Evolutionary conservation across 768 basidiomycete species (phyloP), one percentile per base, ranked within the genome.

Genomic region (Podaxis sp.): DNA sequence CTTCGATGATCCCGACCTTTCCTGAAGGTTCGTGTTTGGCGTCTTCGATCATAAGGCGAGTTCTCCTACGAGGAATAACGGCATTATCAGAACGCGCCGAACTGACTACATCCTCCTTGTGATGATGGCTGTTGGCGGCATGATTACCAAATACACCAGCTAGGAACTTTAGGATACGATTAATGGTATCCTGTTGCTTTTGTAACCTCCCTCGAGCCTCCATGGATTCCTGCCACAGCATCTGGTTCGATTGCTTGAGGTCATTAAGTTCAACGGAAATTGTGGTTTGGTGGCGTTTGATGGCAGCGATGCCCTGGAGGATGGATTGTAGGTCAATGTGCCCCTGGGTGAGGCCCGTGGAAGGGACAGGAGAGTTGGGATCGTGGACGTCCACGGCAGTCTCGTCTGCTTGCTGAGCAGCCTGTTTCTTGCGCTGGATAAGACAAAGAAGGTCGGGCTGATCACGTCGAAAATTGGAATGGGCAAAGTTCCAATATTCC

Each of bases 161-260:
- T 60, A 99, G 77, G 75, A 99, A 99, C 64, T 94, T 91, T 66
- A 99, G 84, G 64, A 99, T 99, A 60, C 93, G 80, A 70, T 97
- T 95, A 72, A 99, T 95, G 22, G 95, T 97, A 73, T 99, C 95
- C 70, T 97, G 91, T 66, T 98, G 95, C 70, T 93, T 95, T 72
- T 94, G 88, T 70, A 96, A 89, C 61, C 87, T 84, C 66, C 89
- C 86, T 15, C 95, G 80, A 1, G 93, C 85, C 36, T 84, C 78
- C 66, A 94, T 75, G 1, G 94, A 88, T 70, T 99, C 95, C 71
- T 93, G 87, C 96, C 96, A 99, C n/a, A 99, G 75, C 22, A 88
- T 78, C 66, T 95, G 87, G 70, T 98, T 98, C 2, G 88, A 90
- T 61, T 83, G 81, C 76, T 96, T 95, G 51, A 99, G 78, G 28